Evolutionary conservation across 2,329 filamentous ascomycete species (phyloP).

Genomic region (Byssothecium circinans): DNA sequence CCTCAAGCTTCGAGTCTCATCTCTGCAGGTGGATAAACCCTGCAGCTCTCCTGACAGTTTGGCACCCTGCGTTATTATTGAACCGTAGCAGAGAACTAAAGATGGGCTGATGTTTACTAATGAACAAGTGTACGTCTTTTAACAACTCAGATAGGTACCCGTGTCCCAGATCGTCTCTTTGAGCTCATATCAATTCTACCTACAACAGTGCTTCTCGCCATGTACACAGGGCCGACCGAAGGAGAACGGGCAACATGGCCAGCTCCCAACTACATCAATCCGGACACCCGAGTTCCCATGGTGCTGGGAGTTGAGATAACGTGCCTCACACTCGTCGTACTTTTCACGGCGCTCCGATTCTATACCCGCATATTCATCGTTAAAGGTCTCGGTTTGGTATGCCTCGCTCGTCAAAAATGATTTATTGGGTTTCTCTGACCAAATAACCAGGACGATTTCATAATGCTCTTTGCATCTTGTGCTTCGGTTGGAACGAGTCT

Average conservation of each 20-base stretch:
- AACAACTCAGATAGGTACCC: background rate
- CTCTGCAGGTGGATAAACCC: background rate
- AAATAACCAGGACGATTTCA: constrained; percentile 15
- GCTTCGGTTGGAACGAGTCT: constrained; percentile 12
- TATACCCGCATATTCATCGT: constrained; percentile 20
- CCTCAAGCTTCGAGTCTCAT: too few species aligned
- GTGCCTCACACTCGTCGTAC: constrained; percentile 16
- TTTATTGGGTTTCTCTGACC: background rate
- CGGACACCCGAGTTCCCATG: constrained; percentile 20
- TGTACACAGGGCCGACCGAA: background rate
- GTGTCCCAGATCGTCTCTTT: background rate
- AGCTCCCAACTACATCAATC: constrained; percentile 27
- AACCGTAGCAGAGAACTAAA: too few species aligned
- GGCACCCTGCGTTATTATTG: too few species aligned
- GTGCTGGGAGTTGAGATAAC: constrained; percentile 22
- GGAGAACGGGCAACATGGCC: constrained; percentile 24
- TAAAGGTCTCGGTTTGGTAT: constrained; percentile 9
- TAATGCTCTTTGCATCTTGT: constrained; percentile 17
- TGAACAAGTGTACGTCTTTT: too few species aligned
- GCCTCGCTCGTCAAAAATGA: background rate
- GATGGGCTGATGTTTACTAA: too few species aligned
- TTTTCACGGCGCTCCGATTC: constrained; percentile 20
- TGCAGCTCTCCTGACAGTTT: background rate
- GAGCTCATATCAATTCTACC: background rate
- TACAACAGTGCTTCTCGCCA: background rate